Base-by-base conservation (phyloP, 352 stramenopile genomes). In the Pythium diclinum region DNA sequence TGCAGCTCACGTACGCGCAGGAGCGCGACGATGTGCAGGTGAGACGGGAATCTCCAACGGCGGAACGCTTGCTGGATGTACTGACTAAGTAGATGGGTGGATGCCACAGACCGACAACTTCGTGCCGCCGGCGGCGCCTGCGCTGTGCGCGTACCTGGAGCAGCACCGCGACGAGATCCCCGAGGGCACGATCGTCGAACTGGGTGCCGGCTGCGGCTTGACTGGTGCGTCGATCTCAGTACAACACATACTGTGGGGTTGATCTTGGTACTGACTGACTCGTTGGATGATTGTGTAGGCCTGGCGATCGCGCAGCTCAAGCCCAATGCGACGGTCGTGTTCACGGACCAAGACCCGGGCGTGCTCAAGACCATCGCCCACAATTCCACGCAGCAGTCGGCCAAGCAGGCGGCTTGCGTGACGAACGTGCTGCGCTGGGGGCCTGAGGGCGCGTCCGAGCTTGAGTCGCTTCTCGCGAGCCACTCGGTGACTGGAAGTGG, bases 311-410 rank as follows among this genome's bases (percentile, higher is more conserved):
- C 83, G 2, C 83, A 92, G 71, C 64, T 92, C 17, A 68, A 74
- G 54, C 75, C 83, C 0, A 68, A 79, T 9, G 80, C 79, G 28
- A 83, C 71, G 6, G 78, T 92, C 54, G 83, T 91, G 56, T 91
- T 92, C 62, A 92, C 83, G 16, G 83, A 92, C 71, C 83, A 92
- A 56, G 81, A 92, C 59, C 83, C 83, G 1, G 83, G 83, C n/a
- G 83, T 92, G 32, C 78, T 92, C 56, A 89, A 90, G 72, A 85
- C 83, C 44, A 88, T 92, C 42, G 78, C 88, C 58, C 76, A 91
- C 74, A 92, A 92, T 56, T 74, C 71, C 23, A 73, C 70, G 14
- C 76, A 88, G 63, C 83, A 87, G 56, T 73, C 85, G 51, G 72
- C 75, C 14, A 42, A 51, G 36, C 78, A 88, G 46, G 83, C 81